These are phyloP conservation scores for Trifolium fragiferum DNA, from an alignment of 306 rosid species.

Conservation along the genomic window DNA sequence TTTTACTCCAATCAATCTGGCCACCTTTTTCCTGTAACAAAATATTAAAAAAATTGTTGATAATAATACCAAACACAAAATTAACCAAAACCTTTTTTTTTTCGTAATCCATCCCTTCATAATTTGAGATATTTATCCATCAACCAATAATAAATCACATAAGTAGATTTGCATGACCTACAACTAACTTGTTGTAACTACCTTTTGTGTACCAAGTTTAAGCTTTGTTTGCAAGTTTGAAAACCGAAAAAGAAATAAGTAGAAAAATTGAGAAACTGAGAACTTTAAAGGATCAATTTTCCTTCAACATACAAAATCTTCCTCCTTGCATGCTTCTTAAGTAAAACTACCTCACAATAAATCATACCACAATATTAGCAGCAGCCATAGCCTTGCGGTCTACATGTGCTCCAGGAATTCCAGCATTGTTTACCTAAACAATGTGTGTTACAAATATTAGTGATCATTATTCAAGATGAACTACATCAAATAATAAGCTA, in stretches of 20 bases:
- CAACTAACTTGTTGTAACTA: too few relatives aligned
- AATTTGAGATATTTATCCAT: too few relatives aligned
- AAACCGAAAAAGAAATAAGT: too few relatives aligned
- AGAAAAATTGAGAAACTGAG: too few relatives aligned
- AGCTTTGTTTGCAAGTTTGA: too few relatives aligned
- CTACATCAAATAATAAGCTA: too few relatives aligned
- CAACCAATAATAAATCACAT: too few relatives aligned
- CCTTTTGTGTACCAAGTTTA: too few relatives aligned
- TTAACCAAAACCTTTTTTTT: background rate
- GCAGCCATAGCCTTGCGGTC: background rate
- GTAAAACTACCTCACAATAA: background rate
- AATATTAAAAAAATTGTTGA: background rate
- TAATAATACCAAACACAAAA: background rate
- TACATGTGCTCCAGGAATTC: constrained; percentile 16
- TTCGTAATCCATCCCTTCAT: too few relatives aligned
- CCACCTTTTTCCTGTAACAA: constrained; percentile 34
- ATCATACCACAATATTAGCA: background rate
- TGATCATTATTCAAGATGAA: background rate
- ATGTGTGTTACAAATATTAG: background rate
- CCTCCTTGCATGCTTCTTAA: background rate
- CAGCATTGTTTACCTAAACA: constrained; percentile 52
- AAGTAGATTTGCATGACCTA: too few relatives aligned
- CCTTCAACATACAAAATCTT: too few relatives aligned
- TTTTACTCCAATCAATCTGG: constrained; percentile 40
- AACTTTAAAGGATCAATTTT: too few relatives aligned